A percentile compares a stretch with the other conserved stretches of the same genome.
phyloP scores from a whole-genome alignment of 179 eudicot species.

The Beta macrorhiza region DNA sequence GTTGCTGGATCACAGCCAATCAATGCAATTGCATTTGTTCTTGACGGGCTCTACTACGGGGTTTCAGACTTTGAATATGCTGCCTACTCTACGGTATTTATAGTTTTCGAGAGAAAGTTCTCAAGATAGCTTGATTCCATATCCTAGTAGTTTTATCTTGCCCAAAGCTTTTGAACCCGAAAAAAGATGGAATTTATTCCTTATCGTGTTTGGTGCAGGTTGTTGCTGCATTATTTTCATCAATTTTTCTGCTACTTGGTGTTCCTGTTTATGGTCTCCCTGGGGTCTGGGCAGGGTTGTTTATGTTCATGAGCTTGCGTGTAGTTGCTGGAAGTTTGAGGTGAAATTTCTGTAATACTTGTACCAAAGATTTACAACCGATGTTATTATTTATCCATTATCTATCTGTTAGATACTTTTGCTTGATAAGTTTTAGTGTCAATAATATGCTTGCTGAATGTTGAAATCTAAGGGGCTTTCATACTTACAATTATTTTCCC shows the following conservation, averaged over 20 bases:
- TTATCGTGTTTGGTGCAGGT: slow-evolving; percentile 41
- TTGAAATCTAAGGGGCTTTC: background rate
- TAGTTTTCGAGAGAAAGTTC: background rate
- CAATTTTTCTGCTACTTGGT: slow-evolving; percentile 56
- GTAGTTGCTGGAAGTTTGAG: slow-evolving; percentile 83
- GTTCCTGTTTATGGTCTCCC: slow-evolving; percentile 72
- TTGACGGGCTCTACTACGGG: slow-evolving; percentile 95
- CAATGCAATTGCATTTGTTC: slow-evolving; percentile 89
- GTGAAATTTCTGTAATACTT: slow-evolving; percentile 30
- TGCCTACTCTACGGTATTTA: slow-evolving; percentile 77
- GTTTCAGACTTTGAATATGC: slow-evolving; percentile 91
- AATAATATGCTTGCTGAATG: background rate
- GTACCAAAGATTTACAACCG: background rate
- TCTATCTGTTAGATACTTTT: background rate
- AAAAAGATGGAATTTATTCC: background rate
- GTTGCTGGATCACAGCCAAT: slow-evolving; percentile 93
- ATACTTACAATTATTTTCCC: background rate
- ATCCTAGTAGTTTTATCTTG: background rate
- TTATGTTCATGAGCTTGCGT: slow-evolving; percentile 86
- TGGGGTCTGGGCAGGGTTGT: slow-evolving; percentile 83
- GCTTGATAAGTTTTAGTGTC: background rate
- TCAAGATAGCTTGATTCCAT: slow-evolving; percentile 1
- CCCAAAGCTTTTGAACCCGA: too few relatives aligned
- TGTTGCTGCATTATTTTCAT: slow-evolving; percentile 61
- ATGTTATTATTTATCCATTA: background rate